A percentile compares a stretch with the other conserved stretches of the same genome.
These are phyloP conservation scores for Brassica cretica DNA, from an alignment of 345 rosid genomes.

Conservation along the genomic window DNA sequence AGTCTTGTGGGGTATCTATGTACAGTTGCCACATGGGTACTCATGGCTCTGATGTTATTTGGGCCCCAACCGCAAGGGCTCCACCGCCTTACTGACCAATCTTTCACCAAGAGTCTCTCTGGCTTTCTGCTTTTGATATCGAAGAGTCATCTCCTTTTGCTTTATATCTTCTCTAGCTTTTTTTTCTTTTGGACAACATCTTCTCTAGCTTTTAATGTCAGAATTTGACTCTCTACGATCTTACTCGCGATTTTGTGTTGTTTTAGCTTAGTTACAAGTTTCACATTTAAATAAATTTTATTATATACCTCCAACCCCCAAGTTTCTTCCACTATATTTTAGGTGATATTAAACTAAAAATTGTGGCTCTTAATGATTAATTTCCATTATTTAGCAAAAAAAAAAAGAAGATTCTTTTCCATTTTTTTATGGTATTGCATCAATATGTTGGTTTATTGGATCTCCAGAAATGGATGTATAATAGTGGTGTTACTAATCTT, in stretches of 20 bases:
- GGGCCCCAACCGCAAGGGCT: constrained; percentile 74
- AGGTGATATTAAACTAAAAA: not conserved
- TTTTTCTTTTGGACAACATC: not conserved
- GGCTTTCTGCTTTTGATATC: constrained; percentile 16
- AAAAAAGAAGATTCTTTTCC: too few species aligned
- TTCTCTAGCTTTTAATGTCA: not conserved
- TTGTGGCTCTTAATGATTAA: not conserved
- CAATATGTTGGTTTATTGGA: not conserved
- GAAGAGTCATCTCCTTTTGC: constrained; percentile 2
- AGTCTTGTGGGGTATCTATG: constrained; percentile 62
- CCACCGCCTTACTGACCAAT: constrained; percentile 56
- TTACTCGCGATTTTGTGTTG: not conserved
- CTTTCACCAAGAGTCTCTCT: not conserved
- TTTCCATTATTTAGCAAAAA: not conserved
- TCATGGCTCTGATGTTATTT: constrained; percentile 57
- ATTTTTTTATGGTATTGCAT: not conserved
- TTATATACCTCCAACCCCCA: not conserved
- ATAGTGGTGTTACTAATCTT: not conserved
- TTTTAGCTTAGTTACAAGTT: not conserved
- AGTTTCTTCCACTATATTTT: not conserved
- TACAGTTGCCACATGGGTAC: constrained; percentile 58
- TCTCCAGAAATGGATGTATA: not conserved
- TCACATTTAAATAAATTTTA: not conserved
- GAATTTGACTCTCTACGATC: not conserved
- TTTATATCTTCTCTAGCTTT: not conserved